These are phyloP conservation scores for Penicillium roqueforti DNA, from an alignment of 495 filamentous ascomycete species.

Conservation along the genomic window DNA sequence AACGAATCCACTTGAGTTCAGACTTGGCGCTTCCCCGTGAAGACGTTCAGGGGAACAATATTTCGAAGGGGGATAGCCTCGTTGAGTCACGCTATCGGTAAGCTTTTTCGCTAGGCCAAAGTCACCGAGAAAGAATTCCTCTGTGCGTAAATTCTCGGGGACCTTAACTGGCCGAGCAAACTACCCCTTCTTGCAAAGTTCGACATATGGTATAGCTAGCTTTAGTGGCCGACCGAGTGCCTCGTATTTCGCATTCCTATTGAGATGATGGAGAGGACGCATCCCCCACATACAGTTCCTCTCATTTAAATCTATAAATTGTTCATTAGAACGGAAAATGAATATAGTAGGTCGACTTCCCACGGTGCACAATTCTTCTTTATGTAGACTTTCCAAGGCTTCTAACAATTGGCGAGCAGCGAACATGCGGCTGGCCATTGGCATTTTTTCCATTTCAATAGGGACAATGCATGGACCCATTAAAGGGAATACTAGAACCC, in stretches of 20 bases:
- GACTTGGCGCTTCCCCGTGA: conserved; percentile 9
- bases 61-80: conserved; percentile 6
- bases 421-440: conserved; percentile 24
- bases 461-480: conserved; percentile 25
- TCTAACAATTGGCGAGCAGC: conserved; percentile 29
- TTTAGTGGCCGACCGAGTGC: conserved; percentile 24
- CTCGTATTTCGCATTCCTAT: conserved; percentile 20
- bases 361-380: conserved; percentile 24
- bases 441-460: conserved; percentile 6
- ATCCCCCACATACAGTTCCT: conserved; percentile 26
- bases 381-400: conserved; percentile 23
- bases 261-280: conserved; percentile 13
- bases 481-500: conserved; percentile 28
- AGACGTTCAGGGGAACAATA: conserved; percentile 17
- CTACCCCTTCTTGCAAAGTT: conserved; percentile 17
- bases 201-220: conserved; percentile 12
- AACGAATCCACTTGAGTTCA: conserved; percentile 12
- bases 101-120: conserved; percentile 43
- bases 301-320: conserved; percentile 17
- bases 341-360: conserved; percentile 13
- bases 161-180: conserved; percentile 14
- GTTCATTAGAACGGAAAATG: background rate
- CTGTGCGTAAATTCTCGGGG: conserved; percentile 18
- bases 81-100: conserved; percentile 10
- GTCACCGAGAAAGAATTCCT: conserved; percentile 50